Evolutionary conservation across 2,329 filamentous ascomycete species (phyloP).

Genomic region (Rutstroemia sp.): DNA sequence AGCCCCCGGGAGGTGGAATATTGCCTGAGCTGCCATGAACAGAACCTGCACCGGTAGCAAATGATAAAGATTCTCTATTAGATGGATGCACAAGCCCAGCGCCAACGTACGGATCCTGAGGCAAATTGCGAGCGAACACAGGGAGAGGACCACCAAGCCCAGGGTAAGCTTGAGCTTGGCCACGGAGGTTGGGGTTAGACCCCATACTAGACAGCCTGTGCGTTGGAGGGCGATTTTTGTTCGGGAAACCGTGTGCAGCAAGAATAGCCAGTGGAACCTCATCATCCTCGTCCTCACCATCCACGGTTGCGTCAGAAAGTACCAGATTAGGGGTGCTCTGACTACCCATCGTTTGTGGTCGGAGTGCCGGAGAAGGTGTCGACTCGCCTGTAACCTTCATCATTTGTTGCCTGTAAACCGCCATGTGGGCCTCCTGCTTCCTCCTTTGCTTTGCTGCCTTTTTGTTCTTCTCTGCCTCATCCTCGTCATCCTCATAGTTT

Average conservation of each 20-base stretch:
- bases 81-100: constrained; percentile 66
- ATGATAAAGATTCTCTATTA: constrained; percentile 66
- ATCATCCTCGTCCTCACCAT: constrained; percentile 71
- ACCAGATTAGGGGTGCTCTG: constrained; percentile 56
- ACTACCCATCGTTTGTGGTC: constrained; percentile 48
- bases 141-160: constrained; percentile 51
- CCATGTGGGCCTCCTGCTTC: constrained; percentile 85
- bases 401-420: constrained; percentile 89
- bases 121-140: constrained; percentile 74
- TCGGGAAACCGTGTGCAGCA: constrained; percentile 82
- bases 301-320: constrained; percentile 33
- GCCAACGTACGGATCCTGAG: constrained; percentile 78
- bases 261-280: constrained; percentile 82
- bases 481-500: constrained; percentile 66
- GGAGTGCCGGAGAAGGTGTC: constrained; percentile 36
- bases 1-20: constrained; percentile 59
- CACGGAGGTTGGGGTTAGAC: constrained; percentile 66
- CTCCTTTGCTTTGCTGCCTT: constrained; percentile 68
- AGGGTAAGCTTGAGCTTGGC: constrained; percentile 45
- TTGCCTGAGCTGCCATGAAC: constrained; percentile 30
- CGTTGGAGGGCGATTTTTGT: constrained; percentile 66
- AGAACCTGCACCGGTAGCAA: constrained; percentile 50
- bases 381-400: constrained; percentile 87
- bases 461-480: constrained; percentile 69
- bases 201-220: constrained; percentile 42